These are phyloP conservation scores for Mollisia scopiformis DNA, from an alignment of 2,329 filamentous ascomycete genomes.

Conservation along the genomic window DNA sequence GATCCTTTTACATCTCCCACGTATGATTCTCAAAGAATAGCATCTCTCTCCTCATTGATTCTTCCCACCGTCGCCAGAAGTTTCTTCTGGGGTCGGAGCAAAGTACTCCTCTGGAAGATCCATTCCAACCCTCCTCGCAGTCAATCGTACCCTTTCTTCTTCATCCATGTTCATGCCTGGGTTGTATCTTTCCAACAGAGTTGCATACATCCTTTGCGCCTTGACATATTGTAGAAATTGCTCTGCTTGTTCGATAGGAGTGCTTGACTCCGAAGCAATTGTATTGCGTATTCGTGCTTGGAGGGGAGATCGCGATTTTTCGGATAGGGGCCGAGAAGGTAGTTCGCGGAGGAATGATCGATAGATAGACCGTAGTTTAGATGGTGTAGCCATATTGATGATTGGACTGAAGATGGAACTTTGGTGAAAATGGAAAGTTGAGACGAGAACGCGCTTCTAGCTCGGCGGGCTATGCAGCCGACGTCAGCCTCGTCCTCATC, in stretches of 20 bases:
- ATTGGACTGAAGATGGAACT: too few species aligned
- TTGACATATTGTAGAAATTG: constrained; percentile 81
- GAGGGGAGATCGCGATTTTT: constrained; percentile 63
- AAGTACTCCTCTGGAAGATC: constrained; percentile 72
- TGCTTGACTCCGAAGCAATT: constrained; percentile 49
- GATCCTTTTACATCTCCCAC: background rate
- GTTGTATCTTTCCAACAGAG: constrained; percentile 88
- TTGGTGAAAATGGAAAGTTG: background rate
- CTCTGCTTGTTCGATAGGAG: constrained; percentile 58
- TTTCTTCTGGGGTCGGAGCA: background rate
- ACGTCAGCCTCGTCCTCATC: background rate
- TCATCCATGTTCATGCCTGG: constrained; percentile 86
- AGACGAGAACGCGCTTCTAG: background rate
- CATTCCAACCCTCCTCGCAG: constrained; percentile 88
- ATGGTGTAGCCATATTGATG: constrained; percentile 40
- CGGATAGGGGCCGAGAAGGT: constrained; percentile 63
- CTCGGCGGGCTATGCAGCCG: background rate
- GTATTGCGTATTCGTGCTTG: constrained; percentile 69
- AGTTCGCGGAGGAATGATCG: constrained; percentile 88
- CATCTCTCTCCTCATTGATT: background rate
- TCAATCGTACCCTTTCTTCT: constrained; percentile 82
- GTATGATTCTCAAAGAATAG: background rate
- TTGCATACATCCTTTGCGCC: constrained; percentile 83
- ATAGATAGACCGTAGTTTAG: constrained; percentile 76
- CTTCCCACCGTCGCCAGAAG: background rate